Conservation (phyloP, 768 basidiomycete genomes). For the Amanita rimosa region DNA sequence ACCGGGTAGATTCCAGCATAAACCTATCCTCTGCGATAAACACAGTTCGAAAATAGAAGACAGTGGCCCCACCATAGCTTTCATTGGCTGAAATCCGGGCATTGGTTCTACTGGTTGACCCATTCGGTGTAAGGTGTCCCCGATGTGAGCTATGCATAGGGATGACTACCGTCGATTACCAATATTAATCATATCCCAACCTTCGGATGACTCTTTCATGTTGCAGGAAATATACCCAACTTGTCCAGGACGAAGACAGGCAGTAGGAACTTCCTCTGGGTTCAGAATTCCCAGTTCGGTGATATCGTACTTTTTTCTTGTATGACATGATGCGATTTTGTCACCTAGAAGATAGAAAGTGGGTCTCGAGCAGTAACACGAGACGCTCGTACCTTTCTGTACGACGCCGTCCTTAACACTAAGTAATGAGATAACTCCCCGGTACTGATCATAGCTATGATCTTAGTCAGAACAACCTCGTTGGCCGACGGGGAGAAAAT, state of each 20-base stretch:
- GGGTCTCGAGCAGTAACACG: neutral
- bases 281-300: slow-evolving; percentile 83
- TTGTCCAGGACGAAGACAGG: slow-evolving; percentile 61
- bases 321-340: slow-evolving; percentile 76
- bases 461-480: slow-evolving; percentile 7
- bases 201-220: slow-evolving; percentile 96
- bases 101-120: slow-evolving; percentile 71
- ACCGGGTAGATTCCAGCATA: slow-evolving; percentile 93
- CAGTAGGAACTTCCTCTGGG: slow-evolving; percentile 77
- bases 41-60: neutral
- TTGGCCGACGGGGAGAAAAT: slow-evolving; percentile 10
- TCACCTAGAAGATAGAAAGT: slow-evolving; percentile 46
- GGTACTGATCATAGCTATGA: slow-evolving; percentile 82
- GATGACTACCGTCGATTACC: neutral
- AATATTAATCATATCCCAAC: slow-evolving; percentile 24
- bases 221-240: slow-evolving; percentile 89
- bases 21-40: slow-evolving; percentile 38
- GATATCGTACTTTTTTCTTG: slow-evolving; percentile 82
- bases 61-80: slow-evolving; percentile 66
- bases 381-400: slow-evolving; percentile 50
- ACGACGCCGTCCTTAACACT: slow-evolving; percentile 73
- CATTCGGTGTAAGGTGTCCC: slow-evolving; percentile 80
- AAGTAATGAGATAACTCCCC: slow-evolving; percentile 90
- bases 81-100: slow-evolving; percentile 84
- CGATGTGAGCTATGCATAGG: slow-evolving; percentile 62